Base-by-base conservation (phyloP, 169 alveolate species). In the Miamiensis avidus region DNA sequence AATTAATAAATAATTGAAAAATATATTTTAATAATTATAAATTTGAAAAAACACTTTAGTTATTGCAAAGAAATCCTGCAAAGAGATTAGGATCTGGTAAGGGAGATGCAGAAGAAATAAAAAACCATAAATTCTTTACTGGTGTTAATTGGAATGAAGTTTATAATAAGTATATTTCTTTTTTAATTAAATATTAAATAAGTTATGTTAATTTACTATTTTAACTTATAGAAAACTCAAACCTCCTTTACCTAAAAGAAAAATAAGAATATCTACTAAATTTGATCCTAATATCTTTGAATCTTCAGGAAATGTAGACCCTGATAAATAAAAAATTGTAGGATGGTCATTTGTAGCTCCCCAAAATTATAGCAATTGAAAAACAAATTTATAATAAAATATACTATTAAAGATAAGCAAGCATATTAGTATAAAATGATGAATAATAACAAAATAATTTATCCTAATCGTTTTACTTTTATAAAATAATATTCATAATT, bases 121-220 rank as follows among this genome's bases (percentile, higher is more conserved):
- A 92, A 83, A 86, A 78, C 1, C 98, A 95, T 89, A 84, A 82
- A 34, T 95, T 84, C 81, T 95, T 95, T 77, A 72, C 79, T n/a
- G 94, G 89, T 73, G 84, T 95, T 20, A 83, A 95, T 84, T 95
- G 98, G 98, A 92, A 92, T 30, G 88, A 79, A 49, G 93, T 94
- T 27, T 86, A 83, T 76, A 87, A 85, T 74, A 79, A 74, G 84
- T 79, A 79, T 32, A 77, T 31, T 32, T 25, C 16, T 30, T 0
- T 20, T 30, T 28, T 4, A 25, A 1, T 79, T 65, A 29, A 79
- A 29, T 32, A 15, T 32, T n/a, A 31, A 29, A 77, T 25, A 30
- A 34, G 4, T 78, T 78, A 34, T 0, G 31, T 31, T n/a, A 28
- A 33, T 29, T 31, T 29, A 31, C 0, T 28, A 76, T 31, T 15